These are phyloP conservation scores for Trametes punicea DNA, from an alignment of 768 basidiomycete species.

Conservation along the genomic window DNA sequence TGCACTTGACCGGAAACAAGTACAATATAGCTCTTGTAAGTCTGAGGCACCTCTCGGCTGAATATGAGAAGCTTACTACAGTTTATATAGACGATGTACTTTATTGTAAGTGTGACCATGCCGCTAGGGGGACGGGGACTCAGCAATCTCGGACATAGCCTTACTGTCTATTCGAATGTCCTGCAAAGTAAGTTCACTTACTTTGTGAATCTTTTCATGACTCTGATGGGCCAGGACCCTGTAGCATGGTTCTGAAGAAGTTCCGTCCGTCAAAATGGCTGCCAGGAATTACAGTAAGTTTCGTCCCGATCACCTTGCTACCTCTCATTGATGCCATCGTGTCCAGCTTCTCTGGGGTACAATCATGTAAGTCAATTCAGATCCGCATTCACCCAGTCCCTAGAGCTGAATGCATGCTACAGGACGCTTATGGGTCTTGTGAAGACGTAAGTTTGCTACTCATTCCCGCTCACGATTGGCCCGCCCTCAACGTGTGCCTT, in stretches of 20 bases:
- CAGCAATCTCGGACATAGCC: neutral
- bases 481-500: neutral
- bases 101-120: slow-evolving; percentile 46
- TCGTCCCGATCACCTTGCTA: neutral
- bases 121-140: neutral
- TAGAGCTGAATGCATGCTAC: neutral
- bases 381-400: neutral
- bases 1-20: slow-evolving; percentile 52
- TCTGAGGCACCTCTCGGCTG: neutral
- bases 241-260: slow-evolving; percentile 51
- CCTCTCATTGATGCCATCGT: neutral
- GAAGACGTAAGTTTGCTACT: slow-evolving; percentile 44
- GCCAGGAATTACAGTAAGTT: slow-evolving; percentile 56
- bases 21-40: slow-evolving; percentile 67
- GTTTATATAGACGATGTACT: slow-evolving; percentile 59
- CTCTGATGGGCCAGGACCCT: neutral
- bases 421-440: slow-evolving; percentile 69
- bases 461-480: neutral
- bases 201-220: neutral
- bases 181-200: slow-evolving; percentile 52
- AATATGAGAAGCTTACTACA: neutral
- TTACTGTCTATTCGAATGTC: slow-evolving; percentile 49
- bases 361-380: slow-evolving; percentile 44
- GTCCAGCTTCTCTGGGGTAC: slow-evolving; percentile 59
- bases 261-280: slow-evolving; percentile 70